Base-by-base conservation (phyloP, 2,329 filamentous ascomycete species). In the Epichloe typhina region DNA sequence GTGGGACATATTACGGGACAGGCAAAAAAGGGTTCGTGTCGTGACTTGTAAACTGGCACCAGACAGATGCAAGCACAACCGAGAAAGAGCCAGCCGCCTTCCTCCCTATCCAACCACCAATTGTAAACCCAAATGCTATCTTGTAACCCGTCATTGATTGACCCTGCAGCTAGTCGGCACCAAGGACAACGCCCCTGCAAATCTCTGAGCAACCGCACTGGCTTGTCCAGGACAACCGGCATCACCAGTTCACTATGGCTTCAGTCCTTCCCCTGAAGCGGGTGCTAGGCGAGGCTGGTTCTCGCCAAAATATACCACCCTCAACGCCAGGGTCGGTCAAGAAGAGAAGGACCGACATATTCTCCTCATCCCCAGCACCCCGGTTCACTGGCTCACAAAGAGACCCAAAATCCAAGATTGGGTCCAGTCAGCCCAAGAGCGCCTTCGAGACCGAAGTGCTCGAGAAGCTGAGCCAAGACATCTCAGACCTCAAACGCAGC, bases 381-480 rank as follows among this genome's bases (percentile, higher is more conserved):
- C 75, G 76, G 52, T 75, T 86, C 58, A 79, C 76, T 50, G 77
- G 80, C 50, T 83, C 83, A 3, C 78, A 84, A 57, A 78, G 77
- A 63, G 74, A 71, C n/a, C 73, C 69, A 11, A 77, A 79, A 57
- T 78, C 76, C 55, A 83, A 81, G 62, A 64, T 66, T 33, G 75
- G 79, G 55, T 91, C 86, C 1, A 90, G 79, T 58, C 88, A 90
- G 66, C 79, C 80, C 15, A 96, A 95, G 71, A 95, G 89, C 65
- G 79, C 85, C 50, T 98, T 98, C 65, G 93, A 97, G 68, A 84
- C 86, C 52, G 89, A 96, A 64, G 88, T 95, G 2, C 76, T 98
- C 54, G 91, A 96, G 74, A 95, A 95, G 72, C 79, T 98, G 68
- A 93, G 88, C 54, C 91, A 97, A 68, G 89, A 96, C 63, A 90